A percentile compares a stretch with the other conserved stretches of the same genome.
These are phyloP conservation scores for Discostella pseudostelligera DNA, from an alignment of 108 stramenopile species.

Conservation along the genomic window DNA sequence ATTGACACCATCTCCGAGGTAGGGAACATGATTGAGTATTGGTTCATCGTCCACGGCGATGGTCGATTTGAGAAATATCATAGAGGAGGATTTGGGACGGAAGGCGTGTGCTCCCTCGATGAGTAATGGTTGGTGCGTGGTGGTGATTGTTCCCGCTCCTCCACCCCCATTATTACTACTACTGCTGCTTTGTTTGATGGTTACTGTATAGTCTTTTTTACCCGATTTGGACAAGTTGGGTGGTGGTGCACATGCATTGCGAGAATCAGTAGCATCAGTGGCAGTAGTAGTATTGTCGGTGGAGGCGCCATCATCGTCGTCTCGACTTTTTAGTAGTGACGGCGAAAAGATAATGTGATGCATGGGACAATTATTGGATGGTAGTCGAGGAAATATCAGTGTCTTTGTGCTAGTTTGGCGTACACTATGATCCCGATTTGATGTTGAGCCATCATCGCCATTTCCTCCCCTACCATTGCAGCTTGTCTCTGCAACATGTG, in stretches of 20 bases:
- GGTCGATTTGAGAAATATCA: slow-evolving; percentile 38
- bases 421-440: too few relatives aligned
- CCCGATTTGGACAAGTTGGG: not conserved
- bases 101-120: slow-evolving; percentile 36
- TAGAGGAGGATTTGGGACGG: slow-evolving; percentile 34
- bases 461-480: not conserved
- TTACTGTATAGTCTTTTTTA: not conserved
- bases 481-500: not conserved
- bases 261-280: too few relatives aligned
- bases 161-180: too few relatives aligned
- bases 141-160: not conserved
- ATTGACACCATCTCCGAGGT: slow-evolving; percentile 79
- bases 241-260: not conserved
- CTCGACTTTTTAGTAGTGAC: not conserved
- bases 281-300: not conserved
- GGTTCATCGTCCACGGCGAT: slow-evolving; percentile 47
- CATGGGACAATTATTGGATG: slow-evolving; percentile 7
- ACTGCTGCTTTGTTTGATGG: not conserved
- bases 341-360: slow-evolving; percentile 1
- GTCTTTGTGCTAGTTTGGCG: not conserved
- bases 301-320: not conserved
- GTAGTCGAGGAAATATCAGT: slow-evolving; percentile 28
- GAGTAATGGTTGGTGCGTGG: slow-evolving; percentile 3
- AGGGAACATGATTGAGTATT: slow-evolving; percentile 55
- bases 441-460: not conserved